Percentiles rank a stretch among this genome's conserved stretches.
Evolutionary conservation across 148 eudicot species (phyloP).

Genomic region (Persicaria maculosa): DNA sequence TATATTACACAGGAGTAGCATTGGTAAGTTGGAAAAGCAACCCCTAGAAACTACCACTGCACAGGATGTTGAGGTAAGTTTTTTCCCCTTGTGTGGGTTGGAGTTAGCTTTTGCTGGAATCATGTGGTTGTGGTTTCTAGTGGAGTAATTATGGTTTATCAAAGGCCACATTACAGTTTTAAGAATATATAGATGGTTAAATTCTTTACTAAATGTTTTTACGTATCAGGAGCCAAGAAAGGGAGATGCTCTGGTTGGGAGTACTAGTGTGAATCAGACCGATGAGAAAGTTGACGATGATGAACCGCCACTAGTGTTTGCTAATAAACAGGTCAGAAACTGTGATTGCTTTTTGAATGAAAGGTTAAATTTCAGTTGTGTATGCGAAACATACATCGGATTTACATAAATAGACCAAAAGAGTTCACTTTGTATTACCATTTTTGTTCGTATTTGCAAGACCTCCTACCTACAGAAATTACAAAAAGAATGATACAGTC

Average conservation of each 20-base stretch:
- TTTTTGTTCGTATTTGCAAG: too few species aligned
- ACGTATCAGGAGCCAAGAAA: conserved; percentile 63
- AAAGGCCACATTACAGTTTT: not conserved
- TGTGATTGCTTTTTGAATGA: not conserved
- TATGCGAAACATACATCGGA: too few species aligned
- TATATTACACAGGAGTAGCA: conserved; percentile 34
- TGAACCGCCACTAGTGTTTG: conserved; percentile 74
- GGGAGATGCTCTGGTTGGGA: conserved; percentile 59
- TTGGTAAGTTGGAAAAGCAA: conserved; percentile 22
- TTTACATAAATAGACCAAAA: too few species aligned
- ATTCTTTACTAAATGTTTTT: not conserved
- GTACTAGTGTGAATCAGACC: conserved; percentile 36
- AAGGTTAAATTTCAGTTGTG: too few species aligned
- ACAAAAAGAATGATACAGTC: too few species aligned
- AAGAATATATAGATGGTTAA: not conserved
- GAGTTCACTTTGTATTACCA: too few species aligned
- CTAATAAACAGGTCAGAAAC: conserved; percentile 66
- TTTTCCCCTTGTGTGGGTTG: not conserved
- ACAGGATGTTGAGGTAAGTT: conserved; percentile 67
- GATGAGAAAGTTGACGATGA: conserved; percentile 62
- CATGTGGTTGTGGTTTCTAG: not conserved
- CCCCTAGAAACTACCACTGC: conserved; percentile 41
- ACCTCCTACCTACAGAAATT: too few species aligned
- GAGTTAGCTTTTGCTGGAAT: not conserved
- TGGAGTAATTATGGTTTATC: not conserved